Percentiles rank a stretch among this genome's conserved stretches.
phyloP scores from a whole-genome alignment of 805 yeast genomes.

The Starmerella potacharoeniae region DNA sequence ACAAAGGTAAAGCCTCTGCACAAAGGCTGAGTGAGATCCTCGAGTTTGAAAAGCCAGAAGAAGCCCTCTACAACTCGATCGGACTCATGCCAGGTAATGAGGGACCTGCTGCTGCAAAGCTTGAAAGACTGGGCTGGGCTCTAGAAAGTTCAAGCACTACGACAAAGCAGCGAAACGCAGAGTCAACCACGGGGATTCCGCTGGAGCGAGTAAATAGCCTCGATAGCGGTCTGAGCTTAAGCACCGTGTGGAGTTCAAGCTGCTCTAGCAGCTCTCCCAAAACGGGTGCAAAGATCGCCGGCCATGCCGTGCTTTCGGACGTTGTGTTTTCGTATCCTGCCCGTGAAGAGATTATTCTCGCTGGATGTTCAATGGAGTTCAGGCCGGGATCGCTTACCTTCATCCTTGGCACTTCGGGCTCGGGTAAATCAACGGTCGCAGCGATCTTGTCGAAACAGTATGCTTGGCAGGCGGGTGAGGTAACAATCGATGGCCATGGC shows the following conservation, averaged over 20 bases:
- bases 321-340: slow-evolving; percentile 49
- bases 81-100: slow-evolving; percentile 21
- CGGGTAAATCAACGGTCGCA: slow-evolving; percentile 81
- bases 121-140: slow-evolving; percentile 10
- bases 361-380: slow-evolving; percentile 38
- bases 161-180: no score
- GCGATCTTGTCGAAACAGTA: slow-evolving; percentile 54
- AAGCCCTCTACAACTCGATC: slow-evolving; percentile 16
- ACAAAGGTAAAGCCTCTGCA: slow-evolving; percentile 64
- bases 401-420: slow-evolving; percentile 79
- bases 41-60: slow-evolving; percentile 17
- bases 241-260: neutral
- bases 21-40: slow-evolving; percentile 37
- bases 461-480: slow-evolving; percentile 39
- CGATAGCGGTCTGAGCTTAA: neutral
- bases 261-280: neutral
- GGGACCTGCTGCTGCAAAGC: neutral
- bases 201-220: neutral
- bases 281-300: neutral
- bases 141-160: neutral
- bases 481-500: slow-evolving; percentile 45
- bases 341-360: slow-evolving; percentile 41
- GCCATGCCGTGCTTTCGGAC: slow-evolving; percentile 13
- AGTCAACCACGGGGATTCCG: neutral
- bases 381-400: slow-evolving; percentile 41